Percentiles rank a stretch among this genome's conserved stretches.
Conservation (phyloP, 2,329 filamentous ascomycete species). For the Cladosporium colombiae region DNA sequence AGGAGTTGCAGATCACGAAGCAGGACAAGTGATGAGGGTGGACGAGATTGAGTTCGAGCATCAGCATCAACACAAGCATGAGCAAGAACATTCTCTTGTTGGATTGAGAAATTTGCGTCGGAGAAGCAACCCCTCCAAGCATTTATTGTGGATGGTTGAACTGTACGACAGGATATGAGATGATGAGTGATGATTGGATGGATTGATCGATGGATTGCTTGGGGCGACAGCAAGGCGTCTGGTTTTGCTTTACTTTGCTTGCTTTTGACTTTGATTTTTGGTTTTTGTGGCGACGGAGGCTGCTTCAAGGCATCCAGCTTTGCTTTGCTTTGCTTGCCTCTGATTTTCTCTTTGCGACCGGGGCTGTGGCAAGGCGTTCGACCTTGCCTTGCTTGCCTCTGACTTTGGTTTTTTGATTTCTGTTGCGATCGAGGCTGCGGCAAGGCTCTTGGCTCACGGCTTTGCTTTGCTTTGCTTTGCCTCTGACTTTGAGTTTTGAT, state of each 20-base stretch:
- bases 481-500: neutral
- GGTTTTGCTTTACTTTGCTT: neutral
- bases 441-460: too few relatives aligned
- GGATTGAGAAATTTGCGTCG: neutral
- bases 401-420: neutral
- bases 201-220: neutral
- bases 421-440: too few relatives aligned
- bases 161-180: neutral
- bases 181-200: neutral
- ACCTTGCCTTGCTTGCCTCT: neutral
- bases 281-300: too few relatives aligned
- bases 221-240: neutral
- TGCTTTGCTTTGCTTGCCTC: neutral
- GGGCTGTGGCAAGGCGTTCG: too few relatives aligned
- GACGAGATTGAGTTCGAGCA: neutral
- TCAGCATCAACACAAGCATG: neutral
- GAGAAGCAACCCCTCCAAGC: neutral
- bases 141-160: neutral
- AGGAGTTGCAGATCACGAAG: too few relatives aligned
- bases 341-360: neutral
- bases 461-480: too few relatives aligned
- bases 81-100: neutral
- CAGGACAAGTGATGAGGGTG: neutral
- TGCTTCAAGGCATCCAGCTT: neutral
- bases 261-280: neutral